Evolutionary conservation across 176 grass and related monocot species (phyloP), one percentile per base, ranked within the genome.

Genomic region (Triticum timopheevii): DNA sequence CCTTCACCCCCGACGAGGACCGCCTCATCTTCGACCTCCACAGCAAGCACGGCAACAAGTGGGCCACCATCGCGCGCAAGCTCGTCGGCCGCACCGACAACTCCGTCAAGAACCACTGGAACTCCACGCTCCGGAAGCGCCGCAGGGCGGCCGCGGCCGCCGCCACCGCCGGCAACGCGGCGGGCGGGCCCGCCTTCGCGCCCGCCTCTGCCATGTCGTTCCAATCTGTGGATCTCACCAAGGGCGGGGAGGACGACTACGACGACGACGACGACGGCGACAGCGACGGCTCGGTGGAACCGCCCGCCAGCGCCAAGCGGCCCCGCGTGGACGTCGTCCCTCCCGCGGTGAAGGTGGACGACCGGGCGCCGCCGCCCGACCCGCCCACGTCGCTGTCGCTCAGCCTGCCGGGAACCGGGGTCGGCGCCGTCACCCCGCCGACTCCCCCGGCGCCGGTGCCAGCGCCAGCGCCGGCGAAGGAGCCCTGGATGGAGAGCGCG

Each of bases 61-160:
- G 96, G 96, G 96, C 96, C 42, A 95, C 93, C 66, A 98, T 98
- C 89, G 96, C 96, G 9, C 84, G 91, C 12, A 69, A 92, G 8
- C 91, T 98, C 25, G 67, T 78, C 4, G 96, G 96, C 7, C 96
- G 96, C 88, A 95, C 96, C 25, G 96, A 98, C 82, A 98, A 98
- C 88, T 88, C 96, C 56, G 91, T 98, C 90, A 98, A 98, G 90
- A 98, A 98, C 78, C 96, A 95, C 90, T 98, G 96, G 93, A 98
- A 98, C 80, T 98, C 93, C 69, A 92, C 96, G 34, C 96, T 98
- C 13, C 89, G 91, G 0, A 80, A 90, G 4, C 74, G 82, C n/a
- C 88, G 90, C 45, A 80, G 89, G 19, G 87, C 81, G 0, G 77
- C 84, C 0, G 86, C 38, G 0, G 90, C 68, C 0, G 84, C 56